These are phyloP conservation scores for Irineochytrium annulatum DNA, from an alignment of 192 early-diverging fungal species.

Conservation along the genomic window DNA sequence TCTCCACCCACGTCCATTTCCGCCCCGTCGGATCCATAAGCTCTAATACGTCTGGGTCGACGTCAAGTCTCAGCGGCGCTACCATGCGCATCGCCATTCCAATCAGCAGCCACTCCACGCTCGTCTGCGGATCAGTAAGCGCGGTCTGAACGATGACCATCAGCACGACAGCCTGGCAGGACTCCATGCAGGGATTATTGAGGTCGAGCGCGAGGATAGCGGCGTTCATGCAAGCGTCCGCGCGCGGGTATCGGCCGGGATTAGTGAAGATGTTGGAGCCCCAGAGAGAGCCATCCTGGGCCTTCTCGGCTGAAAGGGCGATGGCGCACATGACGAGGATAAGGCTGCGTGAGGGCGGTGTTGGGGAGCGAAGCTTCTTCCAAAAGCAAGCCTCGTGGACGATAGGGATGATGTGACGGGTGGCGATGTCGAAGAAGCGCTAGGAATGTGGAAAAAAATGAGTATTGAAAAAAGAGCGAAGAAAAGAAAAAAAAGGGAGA, in stretches of 20 bases:
- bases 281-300: background rate
- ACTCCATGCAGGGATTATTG: background rate
- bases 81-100: slow-evolving; percentile 2
- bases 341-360: background rate
- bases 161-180: background rate
- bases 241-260: background rate
- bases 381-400: slow-evolving; percentile 1
- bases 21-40: background rate
- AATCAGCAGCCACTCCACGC: background rate
- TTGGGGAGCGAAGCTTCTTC: background rate
- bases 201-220: background rate
- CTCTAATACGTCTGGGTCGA: slow-evolving; percentile 1
- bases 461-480: too few relatives aligned
- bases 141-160: background rate
- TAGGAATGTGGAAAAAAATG: too few relatives aligned
- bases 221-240: background rate
- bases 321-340: background rate
- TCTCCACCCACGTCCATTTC: slow-evolving; percentile 1
- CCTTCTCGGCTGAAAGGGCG: background rate
- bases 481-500: too few relatives aligned
- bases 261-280: background rate
- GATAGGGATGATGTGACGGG: background rate
- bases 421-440: background rate
- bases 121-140: background rate
- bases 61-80: background rate